Evolutionary conservation across 257 asterid species (phyloP).

Genomic region (Przewalskia tangutica): DNA sequence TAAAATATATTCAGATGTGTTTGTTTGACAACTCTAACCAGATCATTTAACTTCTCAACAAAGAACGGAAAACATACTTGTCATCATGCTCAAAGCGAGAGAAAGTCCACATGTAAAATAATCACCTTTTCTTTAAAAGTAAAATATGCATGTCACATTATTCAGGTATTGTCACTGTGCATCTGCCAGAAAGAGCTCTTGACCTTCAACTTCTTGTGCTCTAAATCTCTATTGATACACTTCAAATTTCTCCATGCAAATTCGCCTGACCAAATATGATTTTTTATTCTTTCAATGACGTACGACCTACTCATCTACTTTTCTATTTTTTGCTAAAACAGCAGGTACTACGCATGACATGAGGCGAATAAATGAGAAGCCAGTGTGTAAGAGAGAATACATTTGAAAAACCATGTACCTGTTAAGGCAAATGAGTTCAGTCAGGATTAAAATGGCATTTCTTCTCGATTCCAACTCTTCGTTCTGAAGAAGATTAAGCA

Average conservation of each 20-base stretch:
- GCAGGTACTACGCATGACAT: neutral
- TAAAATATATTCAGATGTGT: neutral
- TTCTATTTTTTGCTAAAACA: neutral
- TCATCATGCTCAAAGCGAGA: neutral
- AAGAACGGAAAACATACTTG: neutral
- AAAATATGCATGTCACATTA: neutral
- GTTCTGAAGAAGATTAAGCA: conserved; percentile 37
- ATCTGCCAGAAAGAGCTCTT: neutral
- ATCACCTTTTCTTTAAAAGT: neutral
- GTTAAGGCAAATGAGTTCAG: conserved; percentile 58
- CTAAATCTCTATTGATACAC: neutral
- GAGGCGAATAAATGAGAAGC: neutral
- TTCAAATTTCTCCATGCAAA: neutral
- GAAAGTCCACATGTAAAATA: neutral
- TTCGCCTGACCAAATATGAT: neutral
- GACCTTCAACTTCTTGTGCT: neutral
- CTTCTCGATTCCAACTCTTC: conserved; percentile 25
- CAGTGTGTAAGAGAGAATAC: neutral
- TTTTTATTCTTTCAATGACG: neutral
- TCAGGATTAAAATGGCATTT: conserved; percentile 31
- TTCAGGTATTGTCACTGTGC: neutral
- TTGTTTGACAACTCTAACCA: neutral
- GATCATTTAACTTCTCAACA: neutral
- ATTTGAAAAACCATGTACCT: conserved; percentile 28
- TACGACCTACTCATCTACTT: neutral